Conservation (phyloP, 2,329 filamentous ascomycete species). For the Clonostachys byssicola region DNA sequence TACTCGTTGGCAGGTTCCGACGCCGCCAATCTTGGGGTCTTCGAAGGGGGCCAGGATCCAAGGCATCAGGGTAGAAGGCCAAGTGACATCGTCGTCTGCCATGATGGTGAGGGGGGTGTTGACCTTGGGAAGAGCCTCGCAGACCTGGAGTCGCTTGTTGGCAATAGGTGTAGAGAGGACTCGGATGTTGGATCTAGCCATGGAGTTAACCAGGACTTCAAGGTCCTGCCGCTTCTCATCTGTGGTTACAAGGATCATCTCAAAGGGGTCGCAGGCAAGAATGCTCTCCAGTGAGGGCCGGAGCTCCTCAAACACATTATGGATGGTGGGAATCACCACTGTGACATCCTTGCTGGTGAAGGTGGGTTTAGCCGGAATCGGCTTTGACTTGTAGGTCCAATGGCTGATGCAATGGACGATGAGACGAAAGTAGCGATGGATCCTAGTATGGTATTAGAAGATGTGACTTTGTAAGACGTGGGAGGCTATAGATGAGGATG, state of each 20-base stretch:
- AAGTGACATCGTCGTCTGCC: constrained; percentile 93
- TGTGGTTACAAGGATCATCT: constrained; percentile 84
- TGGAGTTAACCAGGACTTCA: constrained; percentile 59
- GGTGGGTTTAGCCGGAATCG: constrained; percentile 75
- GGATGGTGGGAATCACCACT: constrained; percentile 89
- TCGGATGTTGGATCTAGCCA: constrained; percentile 58
- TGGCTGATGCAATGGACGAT: constrained; percentile 83
- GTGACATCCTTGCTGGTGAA: constrained; percentile 83
- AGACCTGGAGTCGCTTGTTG: constrained; percentile 94
- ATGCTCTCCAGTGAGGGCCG: constrained; percentile 77
- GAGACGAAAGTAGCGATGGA: constrained; percentile 83
- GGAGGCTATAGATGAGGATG: too few species aligned
- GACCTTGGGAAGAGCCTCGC: constrained; percentile 82
- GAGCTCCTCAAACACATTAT: constrained; percentile 80
- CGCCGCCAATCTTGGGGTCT: constrained; percentile 76
- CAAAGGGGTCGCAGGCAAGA: constrained; percentile 62
- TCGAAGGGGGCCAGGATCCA: constrained; percentile 96
- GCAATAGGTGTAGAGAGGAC: constrained; percentile 78
- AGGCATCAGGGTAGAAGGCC: constrained; percentile 78
- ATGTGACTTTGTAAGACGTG: too few species aligned
- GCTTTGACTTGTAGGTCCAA: constrained; percentile 82
- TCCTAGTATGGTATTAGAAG: constrained; percentile 40
- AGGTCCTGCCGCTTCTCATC: constrained; percentile 71
- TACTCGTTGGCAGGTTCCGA: constrained; percentile 87
- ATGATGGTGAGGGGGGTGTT: constrained; percentile 82